phyloP scores from a whole-genome alignment of 495 filamentous ascomycete species.

The Penicillium simplicissimum region DNA sequence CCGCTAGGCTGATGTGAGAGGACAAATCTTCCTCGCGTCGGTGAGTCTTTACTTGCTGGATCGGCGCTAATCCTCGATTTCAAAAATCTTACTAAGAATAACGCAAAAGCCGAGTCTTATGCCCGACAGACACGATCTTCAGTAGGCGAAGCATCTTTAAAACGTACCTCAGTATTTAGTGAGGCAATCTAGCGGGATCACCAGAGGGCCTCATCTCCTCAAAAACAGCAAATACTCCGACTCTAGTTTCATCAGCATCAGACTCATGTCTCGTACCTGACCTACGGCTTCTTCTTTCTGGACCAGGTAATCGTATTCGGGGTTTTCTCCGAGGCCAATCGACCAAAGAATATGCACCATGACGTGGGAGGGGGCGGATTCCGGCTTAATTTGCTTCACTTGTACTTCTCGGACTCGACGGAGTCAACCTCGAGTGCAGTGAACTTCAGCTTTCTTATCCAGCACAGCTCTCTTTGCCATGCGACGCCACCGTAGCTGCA shows the following conservation, averaged over 20 bases:
- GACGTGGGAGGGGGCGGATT: conserved; percentile 5
- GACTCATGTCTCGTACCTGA: neutral
- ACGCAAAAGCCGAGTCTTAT: neutral
- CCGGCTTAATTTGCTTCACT: neutral
- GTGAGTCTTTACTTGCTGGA: too few relatives aligned
- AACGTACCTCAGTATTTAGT: neutral
- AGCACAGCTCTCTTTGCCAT: neutral
- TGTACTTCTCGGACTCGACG: neutral
- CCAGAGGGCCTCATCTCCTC: neutral
- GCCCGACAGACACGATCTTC: too few relatives aligned
- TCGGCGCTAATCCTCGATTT: neutral
- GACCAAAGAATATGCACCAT: neutral
- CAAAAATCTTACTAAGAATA: neutral
- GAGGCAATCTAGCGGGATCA: neutral
- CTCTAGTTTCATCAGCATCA: neutral
- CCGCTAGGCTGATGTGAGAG: neutral
- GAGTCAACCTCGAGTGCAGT: neutral
- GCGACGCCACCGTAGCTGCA: conserved; percentile 4
- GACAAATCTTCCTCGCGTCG: neutral
- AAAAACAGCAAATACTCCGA: neutral
- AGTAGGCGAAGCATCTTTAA: too few relatives aligned
- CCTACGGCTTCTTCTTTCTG: neutral
- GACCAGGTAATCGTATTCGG: conserved; percentile 11
- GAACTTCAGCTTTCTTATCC: neutral
- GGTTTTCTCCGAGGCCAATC: neutral